These are phyloP conservation scores for Marasmius oreades DNA, from an alignment of 1,284 basidiomycete genomes.

Conservation along the genomic window DNA sequence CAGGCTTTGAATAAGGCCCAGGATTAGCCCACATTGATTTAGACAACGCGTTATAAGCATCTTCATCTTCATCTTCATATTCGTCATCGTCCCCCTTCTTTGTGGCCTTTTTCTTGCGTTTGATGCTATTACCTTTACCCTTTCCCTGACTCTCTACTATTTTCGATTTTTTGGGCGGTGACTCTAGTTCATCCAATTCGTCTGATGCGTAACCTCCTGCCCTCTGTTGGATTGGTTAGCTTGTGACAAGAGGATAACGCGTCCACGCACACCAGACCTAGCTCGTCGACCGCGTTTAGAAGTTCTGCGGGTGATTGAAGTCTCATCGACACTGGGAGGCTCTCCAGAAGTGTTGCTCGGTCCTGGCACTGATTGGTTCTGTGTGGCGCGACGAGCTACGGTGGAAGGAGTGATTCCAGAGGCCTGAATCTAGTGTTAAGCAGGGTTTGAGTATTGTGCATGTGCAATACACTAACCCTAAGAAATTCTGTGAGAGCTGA, in stretches of 20 bases:
- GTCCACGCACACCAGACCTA: not conserved
- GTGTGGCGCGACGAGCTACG: constrained; percentile 54
- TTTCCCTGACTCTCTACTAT: constrained; percentile 37
- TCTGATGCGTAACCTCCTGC: constrained; percentile 63
- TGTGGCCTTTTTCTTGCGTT: constrained; percentile 45
- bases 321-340: constrained; percentile 28
- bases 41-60: constrained; percentile 58
- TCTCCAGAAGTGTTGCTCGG: constrained; percentile 39
- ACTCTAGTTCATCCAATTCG: constrained; percentile 60
- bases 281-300: constrained; percentile 3
- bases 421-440: constrained; percentile 42
- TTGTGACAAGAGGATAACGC: constrained; percentile 2
- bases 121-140: constrained; percentile 42
- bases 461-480: constrained; percentile 47
- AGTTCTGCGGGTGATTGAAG: constrained; percentile 4
- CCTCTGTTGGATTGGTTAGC: constrained; percentile 26
- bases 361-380: constrained; percentile 41
- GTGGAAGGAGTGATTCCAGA: constrained; percentile 75
- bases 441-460: not conserved
- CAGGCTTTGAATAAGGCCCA: constrained; percentile 46
- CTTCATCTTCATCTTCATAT: constrained; percentile 45
- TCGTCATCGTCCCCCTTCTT: constrained; percentile 45
- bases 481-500: constrained; percentile 93
- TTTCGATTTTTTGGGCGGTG: constrained; percentile 24
- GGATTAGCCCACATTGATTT: constrained; percentile 45